These are phyloP conservation scores for Talaromyces verruculosus DNA, from an alignment of 2,329 filamentous ascomycete genomes.

Conservation along the genomic window DNA sequence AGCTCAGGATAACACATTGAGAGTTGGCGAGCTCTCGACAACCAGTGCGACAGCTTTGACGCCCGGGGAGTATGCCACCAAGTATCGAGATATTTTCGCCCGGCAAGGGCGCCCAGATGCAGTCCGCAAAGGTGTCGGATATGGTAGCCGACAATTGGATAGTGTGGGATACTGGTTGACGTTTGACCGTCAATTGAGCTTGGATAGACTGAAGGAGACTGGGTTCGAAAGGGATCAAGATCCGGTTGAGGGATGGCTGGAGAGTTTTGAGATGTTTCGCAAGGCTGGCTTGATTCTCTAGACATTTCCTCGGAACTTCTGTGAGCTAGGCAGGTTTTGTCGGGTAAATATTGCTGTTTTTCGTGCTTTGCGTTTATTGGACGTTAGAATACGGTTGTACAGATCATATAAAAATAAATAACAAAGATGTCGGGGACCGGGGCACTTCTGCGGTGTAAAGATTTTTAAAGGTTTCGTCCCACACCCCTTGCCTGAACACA, in stretches of 20 bases:
- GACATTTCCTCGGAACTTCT: background rate
- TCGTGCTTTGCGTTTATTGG: background rate
- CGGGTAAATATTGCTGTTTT: background rate
- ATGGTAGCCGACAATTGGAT: slow-evolving; percentile 43
- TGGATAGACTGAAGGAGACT: slow-evolving; percentile 40
- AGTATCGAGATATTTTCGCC: slow-evolving; percentile 33
- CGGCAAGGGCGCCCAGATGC: slow-evolving; percentile 29
- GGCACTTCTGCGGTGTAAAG: background rate
- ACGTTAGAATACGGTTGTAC: background rate
- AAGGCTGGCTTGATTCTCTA: slow-evolving; percentile 45
- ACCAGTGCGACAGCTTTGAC: background rate
- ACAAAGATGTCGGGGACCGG: background rate
- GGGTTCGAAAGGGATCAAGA: slow-evolving; percentile 44
- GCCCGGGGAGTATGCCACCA: slow-evolving; percentile 29
- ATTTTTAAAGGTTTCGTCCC: background rate
- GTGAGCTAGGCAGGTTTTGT: background rate
- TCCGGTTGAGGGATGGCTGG: slow-evolving; percentile 45
- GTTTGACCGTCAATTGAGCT: slow-evolving; percentile 51
- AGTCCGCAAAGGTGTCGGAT: slow-evolving; percentile 36
- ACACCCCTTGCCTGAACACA: background rate
- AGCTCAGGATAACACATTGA: slow-evolving; percentile 1
- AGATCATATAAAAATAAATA: background rate
- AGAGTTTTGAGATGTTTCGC: slow-evolving; percentile 46
- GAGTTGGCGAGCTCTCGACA: background rate
- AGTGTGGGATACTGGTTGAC: slow-evolving; percentile 50